Base-by-base conservation (phyloP, 2,329 filamentous ascomycete species). In the Diaporthe citriasiana region DNA sequence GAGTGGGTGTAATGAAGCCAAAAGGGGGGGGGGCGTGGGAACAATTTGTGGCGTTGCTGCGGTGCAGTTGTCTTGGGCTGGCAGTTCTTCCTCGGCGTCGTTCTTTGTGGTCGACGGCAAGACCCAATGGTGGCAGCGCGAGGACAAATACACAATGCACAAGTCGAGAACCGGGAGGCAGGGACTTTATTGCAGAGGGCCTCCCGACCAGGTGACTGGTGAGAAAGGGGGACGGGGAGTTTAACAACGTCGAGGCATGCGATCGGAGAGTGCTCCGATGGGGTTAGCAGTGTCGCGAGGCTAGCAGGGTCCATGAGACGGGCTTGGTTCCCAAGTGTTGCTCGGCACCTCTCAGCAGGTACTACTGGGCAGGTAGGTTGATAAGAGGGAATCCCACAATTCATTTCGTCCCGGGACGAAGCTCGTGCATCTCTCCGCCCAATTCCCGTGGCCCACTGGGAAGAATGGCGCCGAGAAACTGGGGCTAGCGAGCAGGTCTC, bases 241-340 rank as follows among this genome's bases (percentile, higher is more conserved):
- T 71, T 57, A 71, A 51, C 33, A 55, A 71, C 35, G 22, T 55
- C 63, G 35, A 27, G 56, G 33, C 22, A 19, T 27, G 47, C n/a
- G 66, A n/a, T 35, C 27, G 51, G 51, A 25, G 55, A 15, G 30
- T 71, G 70, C 33, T 63, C 70, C 8, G 70, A 71, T 71, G 70
- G 50, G 70, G 70, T 71, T 71, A 71, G 70, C 38, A 71, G 27
- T 38, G 22, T 71, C 70, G 55, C 42, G 40, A 59, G 51, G 22
- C 68, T 50, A 47, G 53, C 55, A 47, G 47, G 70, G 47, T 40
- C 63, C 47, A 71, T 30, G 70, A 71, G 70, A 50, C 70, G 56
- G 56, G 25, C 45, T 71, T 53, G 35, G 56, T 38, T 51, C 42
- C 56, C 45, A 53, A 30, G 33, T 42, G 45, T 51, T 22, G 42